phyloP scores from a whole-genome alignment of 2,329 filamentous ascomycete species.

The Alternaria postmessia region DNA sequence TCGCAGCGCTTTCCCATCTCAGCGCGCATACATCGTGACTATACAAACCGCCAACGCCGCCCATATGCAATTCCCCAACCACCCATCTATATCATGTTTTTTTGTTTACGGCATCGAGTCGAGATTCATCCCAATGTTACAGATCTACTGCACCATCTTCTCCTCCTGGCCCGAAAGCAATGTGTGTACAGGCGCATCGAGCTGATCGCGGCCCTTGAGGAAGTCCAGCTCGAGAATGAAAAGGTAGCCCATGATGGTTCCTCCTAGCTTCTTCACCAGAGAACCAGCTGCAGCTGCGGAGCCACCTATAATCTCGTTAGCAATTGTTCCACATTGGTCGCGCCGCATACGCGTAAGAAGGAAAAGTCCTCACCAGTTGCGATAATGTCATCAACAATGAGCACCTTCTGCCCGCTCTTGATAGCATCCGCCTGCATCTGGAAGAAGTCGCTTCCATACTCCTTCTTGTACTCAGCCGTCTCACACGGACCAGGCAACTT shows the following conservation, averaged over 20 bases:
- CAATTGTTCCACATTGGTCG: background rate
- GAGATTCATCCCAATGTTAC: background rate
- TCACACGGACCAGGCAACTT: slow-evolving; percentile 92
- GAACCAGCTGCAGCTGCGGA: slow-evolving; percentile 87
- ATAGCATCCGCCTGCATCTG: slow-evolving; percentile 92
- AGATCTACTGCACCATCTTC: slow-evolving; percentile 25
- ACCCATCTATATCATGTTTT: slow-evolving; percentile 19
- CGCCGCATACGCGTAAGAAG: slow-evolving; percentile 49
- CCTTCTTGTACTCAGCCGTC: slow-evolving; percentile 89
- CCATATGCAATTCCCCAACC: slow-evolving; percentile 24
- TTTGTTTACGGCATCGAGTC: slow-evolving; percentile 7
- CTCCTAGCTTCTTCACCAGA: slow-evolving; percentile 85
- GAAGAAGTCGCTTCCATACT: slow-evolving; percentile 95
- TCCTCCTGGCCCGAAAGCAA: slow-evolving; percentile 73
- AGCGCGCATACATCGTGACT: slow-evolving; percentile 4
- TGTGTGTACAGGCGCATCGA: slow-evolving; percentile 83
- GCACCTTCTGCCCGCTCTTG: slow-evolving; percentile 83
- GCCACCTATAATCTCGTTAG: slow-evolving; percentile 68
- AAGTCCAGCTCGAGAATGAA: slow-evolving; percentile 97
- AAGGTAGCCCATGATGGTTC: slow-evolving; percentile 84
- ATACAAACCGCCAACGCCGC: slow-evolving; percentile 29
- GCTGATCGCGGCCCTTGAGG: slow-evolving; percentile 89
- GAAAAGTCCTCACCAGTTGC: slow-evolving; percentile 76
- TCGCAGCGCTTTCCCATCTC: background rate
- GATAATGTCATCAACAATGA: slow-evolving; percentile 98